phyloP scores from a whole-genome alignment of 2,329 filamentous ascomycete genomes.

The Aspergillus sp. region DNA sequence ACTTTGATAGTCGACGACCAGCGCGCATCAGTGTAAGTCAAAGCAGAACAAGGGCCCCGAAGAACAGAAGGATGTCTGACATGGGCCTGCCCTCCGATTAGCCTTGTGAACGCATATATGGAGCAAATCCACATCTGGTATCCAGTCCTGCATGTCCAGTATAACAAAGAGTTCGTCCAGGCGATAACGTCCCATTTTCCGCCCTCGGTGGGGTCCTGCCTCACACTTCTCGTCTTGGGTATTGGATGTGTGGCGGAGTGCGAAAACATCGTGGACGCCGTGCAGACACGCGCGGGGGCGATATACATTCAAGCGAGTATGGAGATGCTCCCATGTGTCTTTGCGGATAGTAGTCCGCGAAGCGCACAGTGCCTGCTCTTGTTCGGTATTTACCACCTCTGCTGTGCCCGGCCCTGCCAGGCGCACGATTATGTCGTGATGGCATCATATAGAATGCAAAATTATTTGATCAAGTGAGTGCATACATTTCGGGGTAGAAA shows the following conservation, averaged over 20 bases:
- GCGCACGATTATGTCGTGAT: slow-evolving; percentile 12
- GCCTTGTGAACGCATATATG: not conserved
- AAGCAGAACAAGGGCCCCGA: too few relatives aligned
- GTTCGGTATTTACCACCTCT: slow-evolving; percentile 8
- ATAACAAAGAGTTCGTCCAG: slow-evolving; percentile 4
- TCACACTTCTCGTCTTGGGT: slow-evolving; percentile 1
- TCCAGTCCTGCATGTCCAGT: slow-evolving; percentile 7
- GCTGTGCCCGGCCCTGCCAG: slow-evolving; percentile 3
- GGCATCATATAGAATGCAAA: slow-evolving; percentile 8
- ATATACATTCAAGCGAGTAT: slow-evolving; percentile 2
- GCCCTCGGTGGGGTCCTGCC: not conserved
- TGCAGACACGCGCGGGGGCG: not conserved
- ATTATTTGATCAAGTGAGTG: not conserved
- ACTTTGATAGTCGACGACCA: not conserved
- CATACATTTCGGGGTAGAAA: too few relatives aligned
- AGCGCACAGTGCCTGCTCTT: slow-evolving; percentile 1
- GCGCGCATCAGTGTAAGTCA: not conserved
- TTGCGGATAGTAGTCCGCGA: not conserved
- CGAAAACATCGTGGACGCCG: not conserved
- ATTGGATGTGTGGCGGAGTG: not conserved
- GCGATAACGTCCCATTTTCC: not conserved
- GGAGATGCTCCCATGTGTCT: slow-evolving; percentile 2
- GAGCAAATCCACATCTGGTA: slow-evolving; percentile 13
- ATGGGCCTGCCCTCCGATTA: not conserved
- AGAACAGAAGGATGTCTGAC: not conserved